A percentile compares a stretch with the other conserved stretches of the same genome.
These are phyloP conservation scores for Taiozyma sp. DNA, from an alignment of 1,139 yeast genomes.

Conservation along the genomic window DNA sequence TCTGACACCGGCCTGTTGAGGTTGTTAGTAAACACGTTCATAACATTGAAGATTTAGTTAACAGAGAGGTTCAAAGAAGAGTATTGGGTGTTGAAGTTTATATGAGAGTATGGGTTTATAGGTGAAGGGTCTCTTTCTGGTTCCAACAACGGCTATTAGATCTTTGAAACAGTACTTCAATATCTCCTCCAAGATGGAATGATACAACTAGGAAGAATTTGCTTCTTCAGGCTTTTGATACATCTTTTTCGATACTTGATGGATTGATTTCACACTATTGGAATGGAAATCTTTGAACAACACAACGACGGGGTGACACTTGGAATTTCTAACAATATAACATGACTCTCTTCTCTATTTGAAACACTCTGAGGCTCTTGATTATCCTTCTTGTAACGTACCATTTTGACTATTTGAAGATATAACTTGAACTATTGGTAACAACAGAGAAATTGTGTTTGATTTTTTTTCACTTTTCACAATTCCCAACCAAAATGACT, in stretches of 20 bases:
- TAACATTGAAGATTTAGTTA: not conserved
- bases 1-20: conserved; percentile 75
- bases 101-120: too few species aligned
- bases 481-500: not conserved
- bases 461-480: conserved; percentile 1
- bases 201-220: too few species aligned
- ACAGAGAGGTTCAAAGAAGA: not conserved
- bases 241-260: too few species aligned
- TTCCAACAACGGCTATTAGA: too few species aligned
- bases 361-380: not conserved
- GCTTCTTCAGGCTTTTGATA: too few species aligned
- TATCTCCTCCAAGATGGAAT: too few species aligned
- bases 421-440: not conserved
- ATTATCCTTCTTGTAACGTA: not conserved
- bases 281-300: not conserved
- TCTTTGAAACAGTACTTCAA: too few species aligned
- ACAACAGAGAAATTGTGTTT: not conserved
- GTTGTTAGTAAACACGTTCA: conserved; percentile 16
- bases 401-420: conserved; percentile 2
- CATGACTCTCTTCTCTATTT: not conserved
- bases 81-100: not conserved
- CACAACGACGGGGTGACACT: not conserved
- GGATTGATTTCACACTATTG: too few species aligned
- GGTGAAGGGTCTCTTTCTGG: not conserved
- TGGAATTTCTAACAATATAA: not conserved